Conservation (phyloP, 306 rosid species). For the Vigna hirtella region DNA sequence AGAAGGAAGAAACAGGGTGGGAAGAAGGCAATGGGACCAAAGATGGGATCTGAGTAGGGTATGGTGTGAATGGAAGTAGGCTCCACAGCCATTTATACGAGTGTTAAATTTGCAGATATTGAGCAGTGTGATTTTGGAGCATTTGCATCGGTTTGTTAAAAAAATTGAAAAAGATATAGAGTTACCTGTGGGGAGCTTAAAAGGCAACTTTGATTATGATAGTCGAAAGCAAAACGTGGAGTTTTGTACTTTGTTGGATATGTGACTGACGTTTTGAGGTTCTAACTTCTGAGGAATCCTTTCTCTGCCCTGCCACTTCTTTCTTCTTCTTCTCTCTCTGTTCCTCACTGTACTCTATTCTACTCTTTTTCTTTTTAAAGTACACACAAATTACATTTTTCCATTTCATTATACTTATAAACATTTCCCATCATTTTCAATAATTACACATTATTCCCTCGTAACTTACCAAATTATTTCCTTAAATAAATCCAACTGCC, state of each 20-base stretch:
- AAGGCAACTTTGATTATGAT: constrained; percentile 25
- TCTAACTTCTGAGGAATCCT: constrained; percentile 22
- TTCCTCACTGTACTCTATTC: too few species aligned
- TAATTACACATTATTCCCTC: neutral
- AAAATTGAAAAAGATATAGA: neutral
- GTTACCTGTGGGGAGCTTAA: constrained; percentile 12
- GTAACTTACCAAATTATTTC: neutral
- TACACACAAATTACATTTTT: too few species aligned
- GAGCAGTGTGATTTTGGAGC: constrained; percentile 45
- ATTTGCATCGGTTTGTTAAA: constrained; percentile 45
- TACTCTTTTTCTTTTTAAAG: neutral
- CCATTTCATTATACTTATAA: too few species aligned
- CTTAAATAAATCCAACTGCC: neutral
- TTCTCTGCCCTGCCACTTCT: constrained; percentile 16
- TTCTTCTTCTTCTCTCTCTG: neutral
- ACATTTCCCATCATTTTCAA: neutral
- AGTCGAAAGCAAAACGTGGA: constrained; percentile 41
- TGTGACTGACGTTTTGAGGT: constrained; percentile 41
- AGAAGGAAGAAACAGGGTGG: constrained; percentile 41
- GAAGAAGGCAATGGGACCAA: constrained; percentile 66
- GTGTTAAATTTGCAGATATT: constrained; percentile 52
- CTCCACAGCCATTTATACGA: constrained; percentile 64
- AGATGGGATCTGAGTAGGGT: constrained; percentile 68
- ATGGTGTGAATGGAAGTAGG: constrained; percentile 58
- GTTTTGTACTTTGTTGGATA: constrained; percentile 43